A percentile compares a stretch with the other conserved stretches of the same genome.
phyloP scores from a whole-genome alignment of 768 basidiomycete species.

The Asterophora parasitica region DNA sequence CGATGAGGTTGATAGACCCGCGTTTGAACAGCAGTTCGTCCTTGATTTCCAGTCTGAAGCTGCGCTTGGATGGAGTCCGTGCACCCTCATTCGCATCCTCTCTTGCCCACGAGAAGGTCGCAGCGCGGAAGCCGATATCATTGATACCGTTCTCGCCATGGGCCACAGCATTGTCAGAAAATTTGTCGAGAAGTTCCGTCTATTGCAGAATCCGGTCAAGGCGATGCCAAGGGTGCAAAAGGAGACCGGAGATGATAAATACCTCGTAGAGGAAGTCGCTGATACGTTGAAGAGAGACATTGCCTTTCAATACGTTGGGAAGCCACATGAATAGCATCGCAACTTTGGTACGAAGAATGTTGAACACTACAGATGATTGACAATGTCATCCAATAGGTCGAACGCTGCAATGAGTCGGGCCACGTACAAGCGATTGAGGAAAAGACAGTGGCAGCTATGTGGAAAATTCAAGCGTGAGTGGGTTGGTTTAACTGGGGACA shows the following conservation, averaged over 20 bases:
- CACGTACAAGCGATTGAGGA: slow-evolving; percentile 12
- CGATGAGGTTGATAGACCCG: slow-evolving; percentile 48
- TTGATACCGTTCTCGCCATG: slow-evolving; percentile 18
- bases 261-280: slow-evolving; percentile 35
- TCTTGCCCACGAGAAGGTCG: slow-evolving; percentile 53
- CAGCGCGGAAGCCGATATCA: slow-evolving; percentile 47
- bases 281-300: slow-evolving; percentile 59
- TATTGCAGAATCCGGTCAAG: slow-evolving; percentile 8
- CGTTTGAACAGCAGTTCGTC: slow-evolving; percentile 51
- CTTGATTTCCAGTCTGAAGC: slow-evolving; percentile 45
- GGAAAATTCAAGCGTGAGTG: neutral
- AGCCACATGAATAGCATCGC: slow-evolving; percentile 27
- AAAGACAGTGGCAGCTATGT: slow-evolving; percentile 15
- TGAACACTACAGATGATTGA: slow-evolving; percentile 41
- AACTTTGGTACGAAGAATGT: slow-evolving; percentile 48
- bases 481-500: neutral
- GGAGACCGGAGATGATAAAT: too few species aligned
- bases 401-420: too few species aligned
- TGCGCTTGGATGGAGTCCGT: slow-evolving; percentile 38
- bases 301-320: slow-evolving; percentile 29
- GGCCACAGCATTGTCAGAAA: slow-evolving; percentile 17
- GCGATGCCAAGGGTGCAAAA: too few species aligned
- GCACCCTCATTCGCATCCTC: slow-evolving; percentile 10
- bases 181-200: slow-evolving; percentile 46
- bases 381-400: neutral